These are phyloP conservation scores for Oidiodendron maius DNA, from an alignment of 495 filamentous ascomycete species.

Conservation along the genomic window DNA sequence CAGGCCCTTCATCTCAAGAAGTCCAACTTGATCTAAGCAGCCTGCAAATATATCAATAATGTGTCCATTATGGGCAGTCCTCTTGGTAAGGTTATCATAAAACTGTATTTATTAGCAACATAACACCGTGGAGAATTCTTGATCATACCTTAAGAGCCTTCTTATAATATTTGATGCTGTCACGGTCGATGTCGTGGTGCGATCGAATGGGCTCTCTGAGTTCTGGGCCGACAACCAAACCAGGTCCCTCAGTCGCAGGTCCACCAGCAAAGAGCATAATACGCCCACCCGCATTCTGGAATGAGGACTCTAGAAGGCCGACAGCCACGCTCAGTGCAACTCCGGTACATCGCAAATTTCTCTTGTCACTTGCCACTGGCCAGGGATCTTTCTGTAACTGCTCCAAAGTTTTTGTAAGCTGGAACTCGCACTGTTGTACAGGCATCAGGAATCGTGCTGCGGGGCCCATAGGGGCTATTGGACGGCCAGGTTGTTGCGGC, in stretches of 20 bases:
- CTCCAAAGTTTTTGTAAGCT: conserved; percentile 95
- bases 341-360: conserved; percentile 88
- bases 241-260: conserved; percentile 91
- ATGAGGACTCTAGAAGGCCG: conserved; percentile 86
- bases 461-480: conserved; percentile 65
- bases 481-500: conserved; percentile 71
- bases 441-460: conserved; percentile 89
- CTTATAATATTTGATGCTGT: conserved; percentile 99
- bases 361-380: conserved; percentile 93
- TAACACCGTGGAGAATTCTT: not conserved
- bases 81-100: conserved; percentile 94
- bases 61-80: conserved; percentile 93
- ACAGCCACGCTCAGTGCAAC: conserved; percentile 94
- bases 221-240: conserved; percentile 96
- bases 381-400: conserved; percentile 97
- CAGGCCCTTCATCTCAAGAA: conserved; percentile 98
- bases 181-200: conserved; percentile 97
- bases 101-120: conserved; percentile 45
- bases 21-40: conserved; percentile 95
- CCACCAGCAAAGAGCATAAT: conserved; percentile 98
- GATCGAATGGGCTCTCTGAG: conserved; percentile 95
- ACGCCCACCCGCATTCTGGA: conserved; percentile 88
- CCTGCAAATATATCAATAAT: conserved; percentile 97
- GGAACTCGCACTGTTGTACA: conserved; percentile 94
- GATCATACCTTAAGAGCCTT: conserved; percentile 84